Evolutionary conservation across 73 alveolate species (phyloP), one percentile per base, ranked within the genome.

Genomic region (Paramecium sonneborni): DNA sequence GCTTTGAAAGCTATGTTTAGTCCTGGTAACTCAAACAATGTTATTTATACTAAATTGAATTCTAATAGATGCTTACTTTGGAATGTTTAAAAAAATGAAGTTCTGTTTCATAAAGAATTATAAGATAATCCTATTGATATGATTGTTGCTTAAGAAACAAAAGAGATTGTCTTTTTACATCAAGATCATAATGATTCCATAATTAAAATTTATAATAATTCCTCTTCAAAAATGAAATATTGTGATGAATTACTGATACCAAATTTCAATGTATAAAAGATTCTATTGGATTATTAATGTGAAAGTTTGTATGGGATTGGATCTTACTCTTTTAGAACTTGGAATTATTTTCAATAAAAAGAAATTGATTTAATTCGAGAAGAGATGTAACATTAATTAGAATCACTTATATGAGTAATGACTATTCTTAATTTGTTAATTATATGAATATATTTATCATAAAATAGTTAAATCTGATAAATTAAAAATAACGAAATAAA

Each of bases 341-440:
- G 90, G 90, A 79, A 79, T 46, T 79, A 37, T 28, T 79, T 38
- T 46, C 14, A 38, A 26, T 21, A 38, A 23, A 46, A 79, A 15
- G 90, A 79, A 43, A 79, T 79, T n/a, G 76, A 79, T 39, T 41
- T 79, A 24, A 43, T 79, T 2, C 34, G 10, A 5, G 55, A 79
- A 3, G 90, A 79, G 55, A 79, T 79, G 90, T 15, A 43, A 79
- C 24, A 43, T 43, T 79, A 79, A 79, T 79, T 79, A 43, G 90
- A 79, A 43, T 15, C 20, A 43, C 24, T 21, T 30, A 20, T 43
- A 3, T 72, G 86, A 72, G 12, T 30, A 11, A 2, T 62, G 48
- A 30, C 18, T 30, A 62, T 11, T 62, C 12, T 62, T 12, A 41
- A 62, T 30, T 26, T 9, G 24, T 7, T 32, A 9, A 62, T 23